Evolutionary conservation across 2,329 filamentous ascomycete genomes (phyloP).

Genomic region (Lecanoromycetidae sp.): DNA sequence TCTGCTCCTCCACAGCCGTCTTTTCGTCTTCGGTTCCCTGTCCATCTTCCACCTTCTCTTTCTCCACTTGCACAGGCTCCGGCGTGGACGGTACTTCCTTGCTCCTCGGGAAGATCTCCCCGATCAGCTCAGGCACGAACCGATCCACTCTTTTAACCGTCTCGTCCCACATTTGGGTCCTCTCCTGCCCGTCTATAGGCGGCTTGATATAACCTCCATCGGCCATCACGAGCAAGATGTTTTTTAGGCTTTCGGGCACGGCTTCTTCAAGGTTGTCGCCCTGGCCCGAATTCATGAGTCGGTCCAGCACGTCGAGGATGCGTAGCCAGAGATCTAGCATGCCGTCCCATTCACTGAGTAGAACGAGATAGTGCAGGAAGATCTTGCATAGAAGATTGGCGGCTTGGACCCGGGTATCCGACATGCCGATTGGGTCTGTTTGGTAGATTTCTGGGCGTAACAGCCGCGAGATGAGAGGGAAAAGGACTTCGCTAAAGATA

Average conservation of each 20-base stretch:
- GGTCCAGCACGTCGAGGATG: constrained; percentile 88
- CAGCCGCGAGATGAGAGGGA: constrained; percentile 75
- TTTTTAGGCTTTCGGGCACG: constrained; percentile 89
- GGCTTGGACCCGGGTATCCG: constrained; percentile 82
- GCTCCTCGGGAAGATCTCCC: constrained; percentile 44
- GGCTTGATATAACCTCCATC: constrained; percentile 73
- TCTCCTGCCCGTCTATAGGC: constrained; percentile 39
- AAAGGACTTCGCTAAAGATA: constrained; percentile 87
- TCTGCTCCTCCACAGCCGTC: neutral
- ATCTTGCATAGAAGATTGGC: constrained; percentile 89
- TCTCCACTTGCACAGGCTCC: neutral
- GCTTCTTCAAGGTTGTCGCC: constrained; percentile 86
- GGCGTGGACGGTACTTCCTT: neutral
- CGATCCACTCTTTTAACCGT: constrained; percentile 48
- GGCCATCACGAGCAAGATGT: constrained; percentile 89
- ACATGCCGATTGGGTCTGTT: constrained; percentile 83
- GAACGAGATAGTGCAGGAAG: constrained; percentile 82
- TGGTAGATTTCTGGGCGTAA: constrained; percentile 93
- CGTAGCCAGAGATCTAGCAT: constrained; percentile 86
- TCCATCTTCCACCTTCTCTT: neutral
- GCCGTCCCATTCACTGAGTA: constrained; percentile 72
- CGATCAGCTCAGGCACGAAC: constrained; percentile 48
- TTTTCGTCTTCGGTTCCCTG: neutral
- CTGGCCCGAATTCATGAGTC: constrained; percentile 90
- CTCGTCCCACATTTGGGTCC: constrained; percentile 44